These are phyloP conservation scores for Trypanosoma cruzi DNA, from an alignment of 208 protist genomes.

Conservation along the genomic window DNA sequence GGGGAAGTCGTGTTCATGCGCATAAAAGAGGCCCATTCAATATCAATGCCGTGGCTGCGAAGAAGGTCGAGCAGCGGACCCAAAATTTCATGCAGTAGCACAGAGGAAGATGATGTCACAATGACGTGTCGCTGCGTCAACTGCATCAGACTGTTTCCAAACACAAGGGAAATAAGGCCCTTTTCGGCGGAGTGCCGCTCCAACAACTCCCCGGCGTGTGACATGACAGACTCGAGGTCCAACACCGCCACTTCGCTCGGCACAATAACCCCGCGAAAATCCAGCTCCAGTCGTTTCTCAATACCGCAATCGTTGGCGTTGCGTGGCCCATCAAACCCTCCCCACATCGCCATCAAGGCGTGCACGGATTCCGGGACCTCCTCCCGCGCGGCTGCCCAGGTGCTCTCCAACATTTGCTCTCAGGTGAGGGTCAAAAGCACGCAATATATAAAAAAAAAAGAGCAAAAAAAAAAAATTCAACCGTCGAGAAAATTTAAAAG, in stretches of 20 bases:
- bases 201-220: slow-evolving; percentile 41
- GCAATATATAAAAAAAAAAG: no score
- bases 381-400: slow-evolving; percentile 55
- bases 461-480: neutral
- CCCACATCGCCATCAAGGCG: slow-evolving; percentile 85
- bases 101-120: slow-evolving; percentile 47
- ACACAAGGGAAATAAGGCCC: slow-evolving; percentile 43
- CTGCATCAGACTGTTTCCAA: slow-evolving; percentile 52
- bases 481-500: neutral
- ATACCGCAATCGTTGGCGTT: slow-evolving; percentile 53
- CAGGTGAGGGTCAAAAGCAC: no score
- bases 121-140: slow-evolving; percentile 50
- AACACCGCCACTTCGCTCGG: slow-evolving; percentile 30
- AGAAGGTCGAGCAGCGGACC: slow-evolving; percentile 46
- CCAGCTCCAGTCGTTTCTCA: slow-evolving; percentile 88
- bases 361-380: slow-evolving; percentile 80
- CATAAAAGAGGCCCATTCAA: slow-evolving; percentile 86
- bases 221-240: slow-evolving; percentile 46
- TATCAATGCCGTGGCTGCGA: slow-evolving; percentile 26
- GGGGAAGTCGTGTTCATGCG: slow-evolving; percentile 83
- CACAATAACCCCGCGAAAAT: slow-evolving; percentile 47
- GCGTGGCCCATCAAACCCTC: slow-evolving; percentile 64
- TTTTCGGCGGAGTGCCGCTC: slow-evolving; percentile 27
- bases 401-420: slow-evolving; percentile 1
- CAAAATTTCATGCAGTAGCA: slow-evolving; percentile 73